Evolutionary conservation across 169 alveolate species (phyloP), one percentile per base, ranked within the genome.

Genomic region (Plasmodium blacklocki): DNA sequence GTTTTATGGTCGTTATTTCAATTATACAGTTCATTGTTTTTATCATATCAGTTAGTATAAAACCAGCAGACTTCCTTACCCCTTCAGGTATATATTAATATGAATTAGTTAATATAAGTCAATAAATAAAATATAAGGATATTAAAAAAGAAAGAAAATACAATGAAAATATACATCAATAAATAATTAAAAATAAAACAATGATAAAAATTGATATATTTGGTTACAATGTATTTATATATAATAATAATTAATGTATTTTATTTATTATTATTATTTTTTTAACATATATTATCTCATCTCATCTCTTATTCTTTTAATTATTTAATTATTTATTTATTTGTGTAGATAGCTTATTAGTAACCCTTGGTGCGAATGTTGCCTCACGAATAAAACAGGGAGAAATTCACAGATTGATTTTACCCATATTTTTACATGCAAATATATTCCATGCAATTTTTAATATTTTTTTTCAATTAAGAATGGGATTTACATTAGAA

Each of bases 401-500:
- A n/a, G 95, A 95, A 88, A 94, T 95, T 8, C 94, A 95, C 94
- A 85, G 97, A 59, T 76, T 95, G 60, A 76, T 95, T n/a, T 76
- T 93, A 18, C 95, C 96, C 47, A 74, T 94, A 43, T 94, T 95
- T 54, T 71, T 95, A 62, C 97, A 95, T 74, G 96, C 97, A 26
- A 93, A 92, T 54, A 74, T 94, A 32, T 89, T 95, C 86, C 97
- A 95, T 72, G 88, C 94, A n/a, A 88, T 94, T 76, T 95, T 95
- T 80, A 95, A 95, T 75, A 89, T 95, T 47, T 92, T 95, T 73
- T 95, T 95, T 71, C 97, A 95, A 68, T 49, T 94, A 73, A 89
- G 96, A 71, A 93, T 95, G 91, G 95, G 96, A 23, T 88, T 95
- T 74, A 91, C 94, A 32, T 86, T 95, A 71, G 97, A 95, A 83